Percentiles rank a stretch among this genome's conserved stretches.
Evolutionary conservation across 2,329 filamentous ascomycete genomes (phyloP).

Genomic region (Dothideomycetidae sp.): DNA sequence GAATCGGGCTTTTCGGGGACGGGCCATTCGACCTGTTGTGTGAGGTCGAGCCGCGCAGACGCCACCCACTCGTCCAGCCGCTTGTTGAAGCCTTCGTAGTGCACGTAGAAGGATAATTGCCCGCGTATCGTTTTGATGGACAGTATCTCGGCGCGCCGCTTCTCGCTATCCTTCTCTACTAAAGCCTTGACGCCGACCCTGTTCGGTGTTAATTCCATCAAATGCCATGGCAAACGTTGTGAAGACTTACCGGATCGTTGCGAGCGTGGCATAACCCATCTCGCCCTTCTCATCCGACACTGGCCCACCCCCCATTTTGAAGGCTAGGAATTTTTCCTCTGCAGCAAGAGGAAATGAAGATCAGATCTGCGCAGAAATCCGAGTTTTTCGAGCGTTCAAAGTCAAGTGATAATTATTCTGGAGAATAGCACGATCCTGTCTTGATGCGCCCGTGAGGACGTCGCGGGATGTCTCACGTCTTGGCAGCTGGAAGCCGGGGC

Average conservation of each 20-base stretch:
- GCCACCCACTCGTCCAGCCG: conserved; percentile 79
- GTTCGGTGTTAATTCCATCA: conserved; percentile 17
- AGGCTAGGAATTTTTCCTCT: not conserved
- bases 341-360: too few species aligned
- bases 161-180: conserved; percentile 64
- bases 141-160: conserved; percentile 89
- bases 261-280: conserved; percentile 70
- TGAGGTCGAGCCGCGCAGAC: conserved; percentile 67
- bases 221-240: conserved; percentile 17
- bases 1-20: conserved; percentile 80
- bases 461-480: too few species aligned
- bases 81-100: conserved; percentile 98
- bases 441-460: not conserved
- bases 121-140: conserved; percentile 84
- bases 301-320: conserved; percentile 6
- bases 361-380: too few species aligned
- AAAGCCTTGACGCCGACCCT: conserved; percentile 54
- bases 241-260: conserved; percentile 56
- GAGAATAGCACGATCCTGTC: not conserved
- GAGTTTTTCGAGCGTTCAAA: conserved; percentile 36
- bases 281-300: conserved; percentile 37
- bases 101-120: conserved; percentile 82
- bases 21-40: conserved; percentile 91
- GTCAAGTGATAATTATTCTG: not conserved
- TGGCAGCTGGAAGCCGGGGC: too few species aligned